Base-by-base conservation (phyloP, 306 rosid species). In the Myrica gale region DNA sequence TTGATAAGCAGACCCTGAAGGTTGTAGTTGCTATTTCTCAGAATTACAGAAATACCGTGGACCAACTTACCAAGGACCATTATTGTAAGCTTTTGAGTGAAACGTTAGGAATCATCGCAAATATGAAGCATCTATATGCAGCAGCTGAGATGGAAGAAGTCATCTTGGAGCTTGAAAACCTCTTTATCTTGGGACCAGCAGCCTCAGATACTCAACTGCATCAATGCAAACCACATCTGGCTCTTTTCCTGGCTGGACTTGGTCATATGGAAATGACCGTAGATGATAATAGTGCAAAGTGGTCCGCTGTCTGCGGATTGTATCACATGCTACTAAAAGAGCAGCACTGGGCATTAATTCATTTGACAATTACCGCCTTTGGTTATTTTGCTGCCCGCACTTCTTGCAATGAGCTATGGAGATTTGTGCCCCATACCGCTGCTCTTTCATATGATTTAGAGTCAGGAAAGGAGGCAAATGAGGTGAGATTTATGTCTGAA, bases 201-300 rank as follows among this genome's bases (percentile, higher is more conserved):
- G 89, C 80, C 74, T 76, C 82, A 11, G 85, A 87, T 77, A 37
- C 51, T 26, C 74, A 48, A 57, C 58, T 88, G 83, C 77, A 80
- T 82, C 80, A 86, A 84, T 95, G 97, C 85, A 95, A 90, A 85
- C 88, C 98, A n/a, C 65, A 82, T 65, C 86, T 95, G 80, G 91
- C 96, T 79, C 91, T 76, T 70, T 95, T 95, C 85, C 69, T 92
- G 79, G 82, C 89, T 15, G 96, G 91, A 42, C 88, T 95, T 3
- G 60, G 87, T 50, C 88, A 90, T 80, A 82, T 85, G 87, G 84
- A 85, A 79, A 76, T 95, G 69, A 69, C 85, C 75, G 95, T 82
- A 82, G 68, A 80, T 69, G 91, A 88, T 15, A 76, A 82, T 69
- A 86, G 83, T 80, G 81, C 88, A 16, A 90, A 77, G 81, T 84